Percentiles rank a stretch among this genome's conserved stretches.
phyloP scores from a whole-genome alignment of 1,284 basidiomycete genomes.

The Cryptococcus hybrid region DNA sequence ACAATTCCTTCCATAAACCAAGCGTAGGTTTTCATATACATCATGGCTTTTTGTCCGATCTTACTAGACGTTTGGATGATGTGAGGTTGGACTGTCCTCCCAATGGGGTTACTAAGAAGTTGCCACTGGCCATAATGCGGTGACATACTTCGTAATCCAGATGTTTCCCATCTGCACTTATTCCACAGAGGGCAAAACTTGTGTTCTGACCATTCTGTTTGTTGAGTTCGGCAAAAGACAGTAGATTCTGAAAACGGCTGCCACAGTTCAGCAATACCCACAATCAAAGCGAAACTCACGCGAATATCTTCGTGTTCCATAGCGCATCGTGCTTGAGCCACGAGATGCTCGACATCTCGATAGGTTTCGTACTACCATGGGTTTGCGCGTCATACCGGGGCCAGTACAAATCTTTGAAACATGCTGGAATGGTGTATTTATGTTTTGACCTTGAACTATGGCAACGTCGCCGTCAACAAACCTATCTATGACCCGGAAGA shows the following conservation, averaged over 20 bases:
- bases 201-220: too few species aligned
- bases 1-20: conserved; percentile 13
- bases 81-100: neutral
- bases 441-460: neutral
- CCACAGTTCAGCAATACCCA: neutral
- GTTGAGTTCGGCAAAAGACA: neutral
- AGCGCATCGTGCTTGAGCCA: conserved; percentile 5
- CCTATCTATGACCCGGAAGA: neutral
- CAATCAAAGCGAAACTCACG: conserved; percentile 1
- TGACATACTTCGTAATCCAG: conserved; percentile 8
- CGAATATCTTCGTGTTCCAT: conserved; percentile 6
- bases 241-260: conserved; percentile 3
- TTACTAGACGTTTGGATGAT: neutral
- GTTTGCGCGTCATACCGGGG: neutral
- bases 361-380: conserved; percentile 5
- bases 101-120: neutral
- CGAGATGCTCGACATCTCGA: conserved; percentile 4
- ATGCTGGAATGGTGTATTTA: conserved; percentile 12
- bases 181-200: neutral
- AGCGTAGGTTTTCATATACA: conserved; percentile 6
- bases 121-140: neutral
- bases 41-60: conserved; percentile 1
- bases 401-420: conserved; percentile 7
- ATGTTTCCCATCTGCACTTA: conserved; percentile 3
- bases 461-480: conserved; percentile 10